Evolutionary conservation across 1,284 basidiomycete genomes (phyloP).

Genomic region (Fereydounia khargensis): DNA sequence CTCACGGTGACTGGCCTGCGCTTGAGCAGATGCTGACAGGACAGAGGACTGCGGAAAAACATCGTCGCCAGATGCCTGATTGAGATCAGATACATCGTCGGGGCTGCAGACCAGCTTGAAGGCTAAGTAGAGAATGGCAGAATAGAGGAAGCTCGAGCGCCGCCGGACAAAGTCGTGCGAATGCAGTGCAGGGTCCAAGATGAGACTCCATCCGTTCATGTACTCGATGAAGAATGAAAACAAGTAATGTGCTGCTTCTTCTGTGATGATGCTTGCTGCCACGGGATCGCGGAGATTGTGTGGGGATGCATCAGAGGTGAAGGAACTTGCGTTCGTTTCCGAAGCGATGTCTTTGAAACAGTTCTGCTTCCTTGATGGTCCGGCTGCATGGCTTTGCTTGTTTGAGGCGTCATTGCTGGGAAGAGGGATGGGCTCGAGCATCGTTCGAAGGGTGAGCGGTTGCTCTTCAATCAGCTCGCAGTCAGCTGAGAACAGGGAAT

Average conservation of each 20-base stretch:
- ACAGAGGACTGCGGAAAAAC: too few species aligned
- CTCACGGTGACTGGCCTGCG: too few species aligned
- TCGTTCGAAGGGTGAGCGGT: constrained; percentile 24
- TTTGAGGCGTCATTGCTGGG: constrained; percentile 12
- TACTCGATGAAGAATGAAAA: constrained; percentile 28
- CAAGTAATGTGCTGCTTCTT: constrained; percentile 23
- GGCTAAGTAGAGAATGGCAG: constrained; percentile 28
- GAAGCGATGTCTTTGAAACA: too few species aligned
- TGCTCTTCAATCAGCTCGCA: constrained; percentile 37
- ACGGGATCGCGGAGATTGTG: constrained; percentile 27
- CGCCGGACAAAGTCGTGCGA: constrained; percentile 37
- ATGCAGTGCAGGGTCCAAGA: constrained; percentile 24
- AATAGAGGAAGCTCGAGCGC: constrained; percentile 34
- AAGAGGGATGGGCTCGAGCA: constrained; percentile 32
- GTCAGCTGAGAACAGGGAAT: too few species aligned
- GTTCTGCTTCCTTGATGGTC: too few species aligned
- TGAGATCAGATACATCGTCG: too few species aligned
- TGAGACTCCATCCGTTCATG: constrained; percentile 22
- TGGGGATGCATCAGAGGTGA: constrained; percentile 6
- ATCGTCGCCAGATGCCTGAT: too few species aligned
- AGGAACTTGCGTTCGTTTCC: constrained; percentile 15
- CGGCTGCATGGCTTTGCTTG: too few species aligned
- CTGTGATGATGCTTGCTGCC: constrained; percentile 21
- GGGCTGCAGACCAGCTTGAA: constrained; percentile 13
- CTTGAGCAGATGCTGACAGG: too few species aligned